Evolutionary conservation across 2,329 filamentous ascomycete species (phyloP).

Genomic region (Venturia pyrina): DNA sequence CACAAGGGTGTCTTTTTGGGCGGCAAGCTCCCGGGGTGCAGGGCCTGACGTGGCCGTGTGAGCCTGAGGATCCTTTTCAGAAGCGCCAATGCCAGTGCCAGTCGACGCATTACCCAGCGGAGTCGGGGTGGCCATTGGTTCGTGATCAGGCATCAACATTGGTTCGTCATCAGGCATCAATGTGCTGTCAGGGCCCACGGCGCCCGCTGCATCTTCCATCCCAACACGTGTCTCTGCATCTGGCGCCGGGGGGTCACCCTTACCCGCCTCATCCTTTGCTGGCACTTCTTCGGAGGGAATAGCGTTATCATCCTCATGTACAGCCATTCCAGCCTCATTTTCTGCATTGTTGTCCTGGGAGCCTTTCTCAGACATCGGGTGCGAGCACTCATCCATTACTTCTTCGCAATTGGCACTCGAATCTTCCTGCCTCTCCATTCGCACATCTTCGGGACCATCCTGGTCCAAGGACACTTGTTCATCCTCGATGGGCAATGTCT

Average conservation of each 20-base stretch:
- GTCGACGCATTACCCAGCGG: no score
- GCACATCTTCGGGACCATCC: background rate
- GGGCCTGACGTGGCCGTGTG: background rate
- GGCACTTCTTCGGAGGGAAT: background rate
- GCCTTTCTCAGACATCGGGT: background rate
- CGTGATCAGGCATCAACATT: background rate
- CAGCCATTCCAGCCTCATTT: background rate
- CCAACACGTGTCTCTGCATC: background rate
- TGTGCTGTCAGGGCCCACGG: background rate
- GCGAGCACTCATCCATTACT: background rate
- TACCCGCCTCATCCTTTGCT: background rate
- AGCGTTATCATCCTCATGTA: background rate
- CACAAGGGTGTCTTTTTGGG: background rate
- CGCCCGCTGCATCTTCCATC: background rate
- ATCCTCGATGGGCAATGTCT: background rate
- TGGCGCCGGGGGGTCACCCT: background rate
- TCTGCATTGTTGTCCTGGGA: background rate
- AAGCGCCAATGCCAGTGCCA: no score
- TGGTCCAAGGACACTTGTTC: no score
- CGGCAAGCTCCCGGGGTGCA: background rate
- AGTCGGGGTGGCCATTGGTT: background rate
- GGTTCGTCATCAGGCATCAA: no score
- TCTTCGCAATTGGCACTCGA: no score
- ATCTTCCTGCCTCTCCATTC: background rate
- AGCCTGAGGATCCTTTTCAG: no score